Percentiles rank a stretch among this genome's conserved stretches.
Conservation (phyloP, 805 yeast genomes). For the Sugiyamaella smithiae region DNA sequence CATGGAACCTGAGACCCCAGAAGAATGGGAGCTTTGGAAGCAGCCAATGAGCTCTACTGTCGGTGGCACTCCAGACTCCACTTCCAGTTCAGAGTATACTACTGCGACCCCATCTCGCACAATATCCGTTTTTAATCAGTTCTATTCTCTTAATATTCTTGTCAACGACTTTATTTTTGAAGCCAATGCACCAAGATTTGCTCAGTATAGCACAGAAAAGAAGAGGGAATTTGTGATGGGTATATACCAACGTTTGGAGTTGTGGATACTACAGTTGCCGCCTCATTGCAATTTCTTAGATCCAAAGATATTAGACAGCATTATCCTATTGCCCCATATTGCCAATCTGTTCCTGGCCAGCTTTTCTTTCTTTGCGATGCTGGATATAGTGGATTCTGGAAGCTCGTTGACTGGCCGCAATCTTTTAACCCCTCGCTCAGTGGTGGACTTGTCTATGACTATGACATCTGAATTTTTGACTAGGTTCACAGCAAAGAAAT, state of each 20-base stretch:
- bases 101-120: slow-evolving; percentile 8
- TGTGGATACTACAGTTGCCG: slow-evolving; percentile 3
- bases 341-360: slow-evolving; percentile 8
- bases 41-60: slow-evolving; percentile 5
- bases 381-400: slow-evolving; percentile 9
- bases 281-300: slow-evolving; percentile 5
- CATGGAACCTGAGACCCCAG: slow-evolving; percentile 8
- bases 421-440: slow-evolving; percentile 6
- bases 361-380: slow-evolving; percentile 8
- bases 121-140: slow-evolving; percentile 9
- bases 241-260: slow-evolving; percentile 3
- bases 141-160: slow-evolving; percentile 4
- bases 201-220: slow-evolving; percentile 2
- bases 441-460: slow-evolving; percentile 6
- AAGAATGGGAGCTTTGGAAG: slow-evolving; percentile 20
- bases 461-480: background rate
- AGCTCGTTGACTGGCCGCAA: background rate
- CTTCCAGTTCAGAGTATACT: background rate
- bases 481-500: slow-evolving; percentile 7
- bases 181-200: slow-evolving; percentile 8
- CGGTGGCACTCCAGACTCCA: background rate
- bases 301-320: background rate
- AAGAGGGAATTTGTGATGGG: background rate
- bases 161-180: slow-evolving; percentile 12
- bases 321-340: slow-evolving; percentile 10